phyloP scores from a whole-genome alignment of 768 basidiomycete species.

The Lactarius psammicola region DNA sequence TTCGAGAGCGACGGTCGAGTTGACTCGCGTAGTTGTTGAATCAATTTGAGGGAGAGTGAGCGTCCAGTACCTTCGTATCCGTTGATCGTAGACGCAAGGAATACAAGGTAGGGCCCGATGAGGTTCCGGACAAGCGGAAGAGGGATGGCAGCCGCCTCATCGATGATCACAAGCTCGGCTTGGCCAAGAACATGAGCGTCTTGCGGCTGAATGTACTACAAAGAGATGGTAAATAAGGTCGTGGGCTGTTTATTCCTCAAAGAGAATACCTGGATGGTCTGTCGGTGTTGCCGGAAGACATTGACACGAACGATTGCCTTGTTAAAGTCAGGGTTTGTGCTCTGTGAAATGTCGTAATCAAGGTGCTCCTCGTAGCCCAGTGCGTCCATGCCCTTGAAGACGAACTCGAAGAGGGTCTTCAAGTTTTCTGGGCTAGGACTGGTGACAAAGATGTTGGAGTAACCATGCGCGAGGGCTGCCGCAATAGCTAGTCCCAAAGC shows the following conservation, averaged over 20 bases:
- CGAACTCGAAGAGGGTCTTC: conserved; percentile 96
- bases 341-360: conserved; percentile 95
- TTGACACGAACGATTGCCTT: conserved; percentile 96
- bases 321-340: conserved; percentile 91
- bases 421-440: conserved; percentile 97
- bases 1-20: conserved; percentile 77
- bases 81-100: conserved; percentile 99
- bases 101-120: conserved; percentile 94
- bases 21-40: conserved; percentile 93
- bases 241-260: neutral
- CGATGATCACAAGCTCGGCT: conserved; percentile 95
- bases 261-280: conserved; percentile 84
- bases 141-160: conserved; percentile 98
- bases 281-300: conserved; percentile 87
- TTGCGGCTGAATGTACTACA: conserved; percentile 95
- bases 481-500: conserved; percentile 94
- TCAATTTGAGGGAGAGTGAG: conserved; percentile 94
- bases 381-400: conserved; percentile 94
- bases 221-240: neutral
- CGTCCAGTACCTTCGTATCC: conserved; percentile 99
- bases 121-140: conserved; percentile 93
- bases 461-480: conserved; percentile 88
- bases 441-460: conserved; percentile 97
- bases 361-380: conserved; percentile 96
- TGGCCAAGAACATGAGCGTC: conserved; percentile 97